These are phyloP conservation scores for Aspergillus vadensis DNA, from an alignment of 2,329 filamentous ascomycete species.

Conservation along the genomic window DNA sequence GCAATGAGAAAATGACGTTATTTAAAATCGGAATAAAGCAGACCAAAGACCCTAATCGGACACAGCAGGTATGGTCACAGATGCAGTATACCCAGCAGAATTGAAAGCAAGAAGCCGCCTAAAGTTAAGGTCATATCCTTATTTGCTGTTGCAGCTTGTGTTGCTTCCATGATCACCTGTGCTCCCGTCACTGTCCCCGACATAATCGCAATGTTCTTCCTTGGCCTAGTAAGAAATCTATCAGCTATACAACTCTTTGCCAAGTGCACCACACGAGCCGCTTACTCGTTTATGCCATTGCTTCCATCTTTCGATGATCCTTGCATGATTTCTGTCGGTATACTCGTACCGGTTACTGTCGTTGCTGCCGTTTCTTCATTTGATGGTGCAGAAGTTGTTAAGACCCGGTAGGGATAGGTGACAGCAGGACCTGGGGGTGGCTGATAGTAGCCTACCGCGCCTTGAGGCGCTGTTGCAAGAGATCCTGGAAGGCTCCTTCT, in stretches of 20 bases:
- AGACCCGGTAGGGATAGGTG: conserved; percentile 5
- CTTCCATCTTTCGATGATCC: background rate
- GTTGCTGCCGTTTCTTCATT: background rate
- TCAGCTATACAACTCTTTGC: background rate
- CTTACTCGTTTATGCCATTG: background rate
- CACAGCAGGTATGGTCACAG: background rate
- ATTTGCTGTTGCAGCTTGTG: conserved; percentile 10
- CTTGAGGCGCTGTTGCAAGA: conserved; percentile 21
- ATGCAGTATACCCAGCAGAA: background rate
- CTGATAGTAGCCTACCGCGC: conserved; percentile 24
- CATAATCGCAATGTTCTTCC: conserved; percentile 7
- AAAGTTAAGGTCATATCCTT: background rate
- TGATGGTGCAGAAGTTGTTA: background rate
- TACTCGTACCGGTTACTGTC: conserved; percentile 2
- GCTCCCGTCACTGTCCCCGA: conserved; percentile 13
- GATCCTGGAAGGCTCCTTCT: conserved; percentile 24
- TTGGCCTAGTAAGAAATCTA: background rate
- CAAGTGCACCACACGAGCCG: background rate
- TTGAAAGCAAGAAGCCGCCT: background rate
- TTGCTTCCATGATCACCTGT: conserved; percentile 8
- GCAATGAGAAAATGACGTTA: background rate
- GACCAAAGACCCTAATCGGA: background rate
- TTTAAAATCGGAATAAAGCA: background rate
- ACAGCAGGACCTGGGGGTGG: conserved; percentile 20
- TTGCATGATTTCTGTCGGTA: background rate